Evolutionary conservation across 2,329 filamentous ascomycete species (phyloP), one percentile per base, ranked within the genome.

Genomic region (Claviceps arundinis): DNA sequence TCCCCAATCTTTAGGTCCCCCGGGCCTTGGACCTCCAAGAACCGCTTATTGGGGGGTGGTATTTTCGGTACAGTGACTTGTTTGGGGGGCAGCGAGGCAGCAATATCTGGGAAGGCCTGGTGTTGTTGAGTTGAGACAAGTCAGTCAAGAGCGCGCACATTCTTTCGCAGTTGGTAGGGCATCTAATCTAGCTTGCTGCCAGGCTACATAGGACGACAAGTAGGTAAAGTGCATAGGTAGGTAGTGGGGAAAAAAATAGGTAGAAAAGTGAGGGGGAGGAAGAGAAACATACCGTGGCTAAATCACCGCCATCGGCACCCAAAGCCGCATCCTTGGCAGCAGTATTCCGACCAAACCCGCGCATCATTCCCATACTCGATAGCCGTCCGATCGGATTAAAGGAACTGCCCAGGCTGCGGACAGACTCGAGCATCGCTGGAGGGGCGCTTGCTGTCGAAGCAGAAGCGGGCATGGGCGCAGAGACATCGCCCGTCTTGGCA

Each of bases 371-470:
- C 63, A 93, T 89, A 37, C 82, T 72, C 1, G 85, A 81, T 50
- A 95, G 78, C 50, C 88, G 80, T 45, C 82, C 87, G 64, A 95
- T 83, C 3, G 89, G 89, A 60, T 95, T 95, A 37, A 95, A 72
- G 1, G 84, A 84, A 64, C 78, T 93, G 40, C 88, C 84, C 55
- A 95, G 76, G 63, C 79, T 91, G 51, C 87, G 82, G 72, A 95
- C 84, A 13, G 87, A 88, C 56, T 94, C 88, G 2, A 94, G 78
- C 13, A 82, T 68, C 34, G 85, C 82, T 3, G 84, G 82, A 48
- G 63, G 65, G 52, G 62, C 65, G 52, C 63, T 62, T 7, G 85
- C 81, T 4, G 84, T 37, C 5, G 34, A 6, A 16, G 26, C 37
- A 19, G 45, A n/a, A 14, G 26, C 24, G 16, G 45, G 82, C 49